phyloP scores from a whole-genome alignment of 2,329 filamentous ascomycete genomes.

The Penicillium sclerotiorum region DNA sequence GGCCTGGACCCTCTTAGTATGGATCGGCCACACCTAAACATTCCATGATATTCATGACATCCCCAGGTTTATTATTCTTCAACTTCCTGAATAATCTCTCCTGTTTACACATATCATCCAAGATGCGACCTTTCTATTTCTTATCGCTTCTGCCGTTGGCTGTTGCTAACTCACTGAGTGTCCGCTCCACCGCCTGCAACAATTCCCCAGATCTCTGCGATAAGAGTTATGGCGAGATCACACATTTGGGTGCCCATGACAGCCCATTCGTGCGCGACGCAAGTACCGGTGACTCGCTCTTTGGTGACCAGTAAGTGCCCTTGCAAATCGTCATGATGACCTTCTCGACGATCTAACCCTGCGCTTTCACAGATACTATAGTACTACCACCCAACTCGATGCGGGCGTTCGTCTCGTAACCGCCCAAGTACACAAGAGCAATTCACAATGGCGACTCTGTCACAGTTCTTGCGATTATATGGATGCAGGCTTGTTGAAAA shows the following conservation, averaged over 20 bases:
- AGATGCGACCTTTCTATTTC: constrained; percentile 34
- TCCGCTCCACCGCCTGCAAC: constrained; percentile 65
- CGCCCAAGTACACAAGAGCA: constrained; percentile 68
- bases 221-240: constrained; percentile 73
- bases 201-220: constrained; percentile 76
- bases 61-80: constrained; percentile 8
- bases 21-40: constrained; percentile 19
- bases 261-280: constrained; percentile 70
- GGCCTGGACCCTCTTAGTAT: constrained; percentile 25
- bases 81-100: neutral
- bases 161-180: constrained; percentile 31
- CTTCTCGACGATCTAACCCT: no score
- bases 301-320: constrained; percentile 72
- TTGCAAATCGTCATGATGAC: no score
- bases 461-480: constrained; percentile 69
- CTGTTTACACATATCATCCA: constrained; percentile 1
- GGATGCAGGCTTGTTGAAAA: constrained; percentile 67
- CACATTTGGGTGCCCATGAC: constrained; percentile 76
- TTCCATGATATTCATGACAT: constrained; percentile 9
- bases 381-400: constrained; percentile 70
- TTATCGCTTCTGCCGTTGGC: constrained; percentile 34
- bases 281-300: constrained; percentile 62
- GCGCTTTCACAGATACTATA: constrained; percentile 51
- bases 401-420: constrained; percentile 72
- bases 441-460: constrained; percentile 66